Conservation (phyloP, 1,139 yeast species). For the Pichia sp. region DNA sequence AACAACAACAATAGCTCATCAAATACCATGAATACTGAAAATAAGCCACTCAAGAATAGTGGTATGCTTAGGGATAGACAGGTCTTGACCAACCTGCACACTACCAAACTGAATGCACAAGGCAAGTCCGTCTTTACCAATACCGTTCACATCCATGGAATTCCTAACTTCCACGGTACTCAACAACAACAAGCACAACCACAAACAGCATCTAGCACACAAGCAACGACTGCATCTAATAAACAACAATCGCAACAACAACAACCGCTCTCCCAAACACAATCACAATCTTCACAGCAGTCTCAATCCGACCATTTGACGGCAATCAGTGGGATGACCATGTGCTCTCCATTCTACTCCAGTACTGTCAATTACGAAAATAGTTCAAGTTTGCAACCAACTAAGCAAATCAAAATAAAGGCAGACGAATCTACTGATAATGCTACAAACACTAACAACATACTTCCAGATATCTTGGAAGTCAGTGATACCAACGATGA, state of each 20-base stretch:
- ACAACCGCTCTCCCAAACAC: too few relatives aligned
- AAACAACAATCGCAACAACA: neutral
- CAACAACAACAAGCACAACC: conserved; percentile 4
- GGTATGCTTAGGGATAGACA: conserved; percentile 8
- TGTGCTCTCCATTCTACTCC: conserved; percentile 18
- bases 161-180: conserved; percentile 1
- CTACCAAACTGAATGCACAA: conserved; percentile 6
- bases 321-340: conserved; percentile 14
- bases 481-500: conserved; percentile 1
- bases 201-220: neutral
- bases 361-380: conserved; percentile 7
- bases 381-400: conserved; percentile 2
- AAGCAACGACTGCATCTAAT: neutral
- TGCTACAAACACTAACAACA: neutral
- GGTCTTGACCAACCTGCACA: conserved; percentile 9
- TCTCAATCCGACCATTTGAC: conserved; percentile 13
- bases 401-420: conserved; percentile 6
- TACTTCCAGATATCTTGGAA: conserved; percentile 1
- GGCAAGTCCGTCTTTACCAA: conserved; percentile 7
- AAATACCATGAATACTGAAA: neutral
- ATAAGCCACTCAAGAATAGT: neutral
- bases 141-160: conserved; percentile 18
- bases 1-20: neutral
- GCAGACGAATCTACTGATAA: neutral
- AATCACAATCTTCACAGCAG: conserved; percentile 7